These are phyloP conservation scores for Teratosphaeria nubilosa DNA, from an alignment of 2,329 filamentous ascomycete genomes.

Conservation along the genomic window DNA sequence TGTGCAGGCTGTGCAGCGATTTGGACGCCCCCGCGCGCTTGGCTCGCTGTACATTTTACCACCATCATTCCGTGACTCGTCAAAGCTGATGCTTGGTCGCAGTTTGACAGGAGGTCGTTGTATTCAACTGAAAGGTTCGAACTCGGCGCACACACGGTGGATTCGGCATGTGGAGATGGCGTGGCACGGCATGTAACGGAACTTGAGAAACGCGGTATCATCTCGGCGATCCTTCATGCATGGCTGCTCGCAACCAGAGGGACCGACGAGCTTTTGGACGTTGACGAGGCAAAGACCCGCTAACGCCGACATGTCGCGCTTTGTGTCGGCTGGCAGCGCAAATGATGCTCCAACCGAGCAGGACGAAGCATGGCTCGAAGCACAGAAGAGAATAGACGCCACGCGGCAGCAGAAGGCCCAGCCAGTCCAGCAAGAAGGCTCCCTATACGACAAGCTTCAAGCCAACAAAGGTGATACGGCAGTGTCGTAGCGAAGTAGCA, in stretches of 20 bases:
- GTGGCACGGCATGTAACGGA: neutral
- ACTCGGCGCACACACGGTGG: too few relatives aligned
- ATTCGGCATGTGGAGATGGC: neutral
- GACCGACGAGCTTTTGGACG: neutral
- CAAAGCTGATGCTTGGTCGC: too few relatives aligned
- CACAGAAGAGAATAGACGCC: conserved; percentile 54
- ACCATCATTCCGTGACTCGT: too few relatives aligned
- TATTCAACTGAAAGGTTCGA: too few relatives aligned
- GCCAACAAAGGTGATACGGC: conserved; percentile 62
- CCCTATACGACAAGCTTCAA: conserved; percentile 64
- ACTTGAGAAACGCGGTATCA: neutral
- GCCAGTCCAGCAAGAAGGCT: conserved; percentile 37
- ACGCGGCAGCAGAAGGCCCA: conserved; percentile 47
- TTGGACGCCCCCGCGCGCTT: too few relatives aligned
- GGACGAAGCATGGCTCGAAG: conserved; percentile 53
- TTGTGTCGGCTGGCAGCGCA: conserved; percentile 43
- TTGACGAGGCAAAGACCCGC: neutral
- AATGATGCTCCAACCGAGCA: conserved; percentile 35
- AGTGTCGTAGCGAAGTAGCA: neutral
- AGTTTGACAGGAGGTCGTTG: too few relatives aligned
- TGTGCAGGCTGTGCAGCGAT: too few relatives aligned
- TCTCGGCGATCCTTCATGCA: neutral
- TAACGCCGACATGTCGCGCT: conserved; percentile 35
- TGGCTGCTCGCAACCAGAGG: neutral
- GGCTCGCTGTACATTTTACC: too few relatives aligned